Evolutionary conservation across 2,329 filamentous ascomycete species (phyloP), one percentile per base, ranked within the genome.

Genomic region (Elsinoe australis): DNA sequence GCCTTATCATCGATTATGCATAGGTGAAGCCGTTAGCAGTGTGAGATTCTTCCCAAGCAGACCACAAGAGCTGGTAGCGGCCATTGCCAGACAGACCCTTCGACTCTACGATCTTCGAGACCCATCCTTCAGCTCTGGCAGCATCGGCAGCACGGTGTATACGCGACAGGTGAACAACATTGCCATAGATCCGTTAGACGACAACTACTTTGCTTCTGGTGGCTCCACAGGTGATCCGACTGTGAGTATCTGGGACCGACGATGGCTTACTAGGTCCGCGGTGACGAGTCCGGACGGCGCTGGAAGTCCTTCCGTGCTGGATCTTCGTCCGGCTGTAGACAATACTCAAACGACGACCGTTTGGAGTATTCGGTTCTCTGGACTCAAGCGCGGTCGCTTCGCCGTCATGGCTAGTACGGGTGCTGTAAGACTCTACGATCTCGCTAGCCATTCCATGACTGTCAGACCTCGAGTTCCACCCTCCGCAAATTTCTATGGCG

Each of bases 201-300:
- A 83, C 54, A 88, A 92, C 57, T 90, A 88, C 64, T 90, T 92
- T 66, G 81, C 86, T 1, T 89, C 86, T 1, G 87, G 85, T 10
- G 71, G 71, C 1, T 82, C 83, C 2, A 69, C 86, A 9, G 84
- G 86, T 51, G 81, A 86, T 42, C 82, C 85, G 0, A 79, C 80
- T 5, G 73, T 90, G 45, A 81, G 83, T 62, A 74, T 90, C 24
- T 90, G 85, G 85, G 85, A 90, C 60, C 78, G 82, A 19, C 80
- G 85, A 4, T 72, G 68, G 57, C 63, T 66, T 3, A 48, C 56
- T 8, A 35, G 50, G 29, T 14, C 63, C 19, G 59, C 59, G 49
- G 51, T 51, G 45, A 58, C 49, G 17, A 54, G 41, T 52, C 52
- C 55, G 12, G 51, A 80, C 47, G 74, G 82, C 12, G 74, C 79